phyloP scores from a whole-genome alignment of 495 filamentous ascomycete species.

The Pyronema domesticum region DNA sequence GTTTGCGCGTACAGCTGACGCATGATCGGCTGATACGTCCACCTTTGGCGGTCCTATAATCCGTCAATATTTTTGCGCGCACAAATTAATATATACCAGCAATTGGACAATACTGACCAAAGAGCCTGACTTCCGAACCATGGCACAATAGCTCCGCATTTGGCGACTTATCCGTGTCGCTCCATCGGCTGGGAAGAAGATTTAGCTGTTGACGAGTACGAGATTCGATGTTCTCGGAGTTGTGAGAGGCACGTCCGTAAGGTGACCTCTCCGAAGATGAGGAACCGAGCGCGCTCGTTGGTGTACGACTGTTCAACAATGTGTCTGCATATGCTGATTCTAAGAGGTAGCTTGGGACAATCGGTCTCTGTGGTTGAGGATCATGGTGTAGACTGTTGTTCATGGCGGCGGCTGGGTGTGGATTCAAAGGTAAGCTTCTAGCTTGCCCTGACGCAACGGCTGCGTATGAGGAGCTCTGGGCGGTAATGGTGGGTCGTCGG shows the following conservation, averaged over 20 bases:
- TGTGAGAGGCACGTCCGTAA: no score
- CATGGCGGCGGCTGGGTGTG: background rate
- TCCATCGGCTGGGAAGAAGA: constrained; percentile 71
- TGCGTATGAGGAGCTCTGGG: constrained; percentile 45
- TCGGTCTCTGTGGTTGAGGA: constrained; percentile 9
- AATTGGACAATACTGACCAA: constrained; percentile 20
- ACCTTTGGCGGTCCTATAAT: constrained; percentile 35
- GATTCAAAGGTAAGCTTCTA: constrained; percentile 5
- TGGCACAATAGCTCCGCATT: constrained; percentile 56
- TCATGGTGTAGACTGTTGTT: constrained; percentile 8
- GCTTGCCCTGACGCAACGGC: constrained; percentile 58
- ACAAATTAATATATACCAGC: background rate
- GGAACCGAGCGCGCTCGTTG: constrained; percentile 23
- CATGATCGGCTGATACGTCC: constrained; percentile 50
- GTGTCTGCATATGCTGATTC: constrained; percentile 23
- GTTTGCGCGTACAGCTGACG: constrained; percentile 68
- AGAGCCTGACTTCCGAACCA: constrained; percentile 64
- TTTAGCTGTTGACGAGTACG: constrained; percentile 23
- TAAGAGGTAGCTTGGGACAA: constrained; percentile 21
- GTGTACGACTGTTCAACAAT: constrained; percentile 32
- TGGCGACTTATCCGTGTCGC: constrained; percentile 52
- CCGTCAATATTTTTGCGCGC: background rate
- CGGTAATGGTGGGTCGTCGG: constrained; percentile 23
- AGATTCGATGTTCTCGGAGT: no score
- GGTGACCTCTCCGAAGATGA: constrained; percentile 27